Evolutionary conservation across 345 rosid genomes (phyloP), one percentile per base, ranked within the genome.

Genomic region (Pistacia integerrima): DNA sequence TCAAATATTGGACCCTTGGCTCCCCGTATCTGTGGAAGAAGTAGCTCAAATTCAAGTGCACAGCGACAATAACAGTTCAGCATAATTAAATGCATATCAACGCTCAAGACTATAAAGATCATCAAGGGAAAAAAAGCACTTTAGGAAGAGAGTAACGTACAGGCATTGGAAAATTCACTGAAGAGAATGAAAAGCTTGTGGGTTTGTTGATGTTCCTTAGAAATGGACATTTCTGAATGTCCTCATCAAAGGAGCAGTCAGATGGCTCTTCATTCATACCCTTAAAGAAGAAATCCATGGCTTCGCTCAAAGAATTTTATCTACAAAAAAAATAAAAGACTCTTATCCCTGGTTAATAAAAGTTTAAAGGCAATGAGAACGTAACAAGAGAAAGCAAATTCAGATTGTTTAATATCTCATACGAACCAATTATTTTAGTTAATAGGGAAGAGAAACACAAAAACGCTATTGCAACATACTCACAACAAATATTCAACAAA

Each of bases 1-100:
- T 92, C 97, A 83, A 94, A 94, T 68, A 94, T 92, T 10, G 97
- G 98, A 72, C 97, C 98, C 83, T 84, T 91, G 67, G 84, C 86
- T 80, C 89, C 97, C 66, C 66, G 78, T 69, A 74, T 79, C 90
- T 87, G 73, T 74, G 82, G 52, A 51, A 67, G 33, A 25, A 64
- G 13, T 0, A 64, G 65, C 46, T 4, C 8, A 48, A 69, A 74
- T 16, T 30, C 36, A 61, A n/a, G 9, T 9, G 6, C 20, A n/a
- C 44, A 4, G 33, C 10, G 46, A 67, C 11, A 14, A 36, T 36
- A 65, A 66, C 13, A 79, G 35, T 38, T 69, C 33, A 63, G 54
- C 64, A 57, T 55, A 17, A 3, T 30, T 4, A 55, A 48, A 57
- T 17, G 22, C 55, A 3, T 2, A 60, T 44, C 56, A 70, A 13